Evolutionary conservation across 202 grass and related monocot genomes (phyloP).

Genomic region (Schoenoplectus tabernaemontani): DNA sequence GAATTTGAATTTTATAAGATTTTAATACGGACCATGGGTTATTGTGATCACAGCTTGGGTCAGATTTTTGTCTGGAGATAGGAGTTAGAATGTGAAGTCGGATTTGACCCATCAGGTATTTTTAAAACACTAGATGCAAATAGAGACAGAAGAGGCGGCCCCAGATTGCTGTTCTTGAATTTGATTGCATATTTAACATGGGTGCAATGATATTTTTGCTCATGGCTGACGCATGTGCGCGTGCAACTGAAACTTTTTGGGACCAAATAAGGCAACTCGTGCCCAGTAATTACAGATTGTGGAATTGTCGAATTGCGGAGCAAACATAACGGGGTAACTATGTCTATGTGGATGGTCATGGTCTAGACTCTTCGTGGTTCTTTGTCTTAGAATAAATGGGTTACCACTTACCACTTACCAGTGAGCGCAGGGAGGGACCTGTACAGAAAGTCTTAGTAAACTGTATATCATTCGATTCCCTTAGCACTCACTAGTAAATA

Average conservation of each 20-base stretch:
- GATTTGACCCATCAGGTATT: too few species aligned
- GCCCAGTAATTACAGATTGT: conserved; percentile 44
- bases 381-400: conserved; percentile 28
- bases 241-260: conserved; percentile 30
- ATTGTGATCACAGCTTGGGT: too few species aligned
- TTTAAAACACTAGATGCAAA: too few species aligned
- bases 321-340: conserved; percentile 28
- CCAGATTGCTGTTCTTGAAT: too few species aligned
- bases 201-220: conserved; percentile 89
- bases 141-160: too few species aligned
- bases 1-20: too few species aligned
- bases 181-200: conserved; percentile 90
- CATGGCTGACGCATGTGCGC: conserved; percentile 77
- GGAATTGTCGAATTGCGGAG: conserved; percentile 70
- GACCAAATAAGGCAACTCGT: conserved; percentile 36
- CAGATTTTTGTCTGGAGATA: too few species aligned
- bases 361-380: conserved; percentile 56
- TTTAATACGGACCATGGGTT: too few species aligned
- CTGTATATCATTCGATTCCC: background rate
- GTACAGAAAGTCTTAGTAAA: background rate
- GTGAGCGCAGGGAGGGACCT: background rate
- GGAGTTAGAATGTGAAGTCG: too few species aligned
- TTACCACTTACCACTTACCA: too few species aligned
- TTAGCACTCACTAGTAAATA: background rate
- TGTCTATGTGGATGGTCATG: too few species aligned